Evolutionary conservation across 495 filamentous ascomycete species (phyloP), one percentile per base, ranked within the genome.

Genomic region (Hapsidospora chrysogenum): DNA sequence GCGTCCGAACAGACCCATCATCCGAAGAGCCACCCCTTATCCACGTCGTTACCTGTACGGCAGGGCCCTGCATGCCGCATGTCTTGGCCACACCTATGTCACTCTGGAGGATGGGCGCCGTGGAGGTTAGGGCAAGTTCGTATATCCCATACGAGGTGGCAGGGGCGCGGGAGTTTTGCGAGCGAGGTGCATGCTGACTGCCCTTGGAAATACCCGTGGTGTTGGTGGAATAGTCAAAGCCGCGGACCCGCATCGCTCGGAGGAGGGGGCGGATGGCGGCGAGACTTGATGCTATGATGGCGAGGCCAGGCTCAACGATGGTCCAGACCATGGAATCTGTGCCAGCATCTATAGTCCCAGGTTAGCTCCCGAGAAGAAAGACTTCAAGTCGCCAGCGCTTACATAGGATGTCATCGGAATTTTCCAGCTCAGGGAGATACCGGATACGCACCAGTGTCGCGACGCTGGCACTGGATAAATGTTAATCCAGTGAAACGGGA

Each of bases 321-420:
- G 58, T 58, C 58, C 58, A 62, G 2, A 58, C 50, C 58, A 56
- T 58, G 3, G 53, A 50, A 17, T 54, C 40, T 14, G 56, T 62
- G 2, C 51, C 52, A 27, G 44, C 41, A 39, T 50, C 50, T 60
- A 35, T 32, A 10, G 11, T 26, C 11, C 23, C 21, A n/a, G 2
- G 28, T 35, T 9, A 32, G 20, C 25, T 10, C 9, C 10, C 1
- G 17, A 29, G 10, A 33, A 11, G 13, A 17, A n/a, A 35, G 18
- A 13, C 14, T 10, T 14, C 11, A 16, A 18, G 30, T 8, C 4
- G 30, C 11, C 8, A 17, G 6, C 9, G 46, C 47, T 43, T 53
- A 55, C 48, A 46, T 16, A 62, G 42, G 10, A 54, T 50, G 32
- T 62, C 54, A 9, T 41, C 41, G n/a, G 44, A 29, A 15, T 57